Evolutionary conservation across 2,329 filamentous ascomycete species (phyloP).

Genomic region (Colletotrichum theobromicola): DNA sequence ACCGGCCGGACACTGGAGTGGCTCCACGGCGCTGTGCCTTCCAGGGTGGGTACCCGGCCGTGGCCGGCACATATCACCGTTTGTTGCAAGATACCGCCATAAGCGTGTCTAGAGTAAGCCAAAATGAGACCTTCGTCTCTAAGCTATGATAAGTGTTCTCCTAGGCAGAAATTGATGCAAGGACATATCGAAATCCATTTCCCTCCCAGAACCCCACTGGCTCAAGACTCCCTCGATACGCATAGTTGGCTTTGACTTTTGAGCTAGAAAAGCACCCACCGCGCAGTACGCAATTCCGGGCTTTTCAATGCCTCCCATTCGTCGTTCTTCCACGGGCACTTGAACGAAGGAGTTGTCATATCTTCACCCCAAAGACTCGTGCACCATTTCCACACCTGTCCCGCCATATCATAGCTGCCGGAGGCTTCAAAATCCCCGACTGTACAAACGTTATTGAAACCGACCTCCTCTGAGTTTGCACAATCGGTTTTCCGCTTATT

Average conservation of each 20-base stretch:
- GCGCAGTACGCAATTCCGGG: not conserved
- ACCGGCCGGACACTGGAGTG: not conserved
- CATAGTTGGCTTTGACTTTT: not conserved
- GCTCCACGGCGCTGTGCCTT: not conserved
- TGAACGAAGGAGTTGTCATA: not conserved
- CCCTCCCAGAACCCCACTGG: not conserved
- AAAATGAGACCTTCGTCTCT: not conserved
- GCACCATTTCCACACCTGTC: conserved; percentile 9
- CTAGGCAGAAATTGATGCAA: not conserved
- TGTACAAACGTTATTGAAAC: not conserved
- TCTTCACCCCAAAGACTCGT: conserved; percentile 8
- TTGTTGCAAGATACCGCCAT: not conserved
- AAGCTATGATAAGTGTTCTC: not conserved
- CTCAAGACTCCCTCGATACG: conserved; percentile 7
- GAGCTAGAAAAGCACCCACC: not conserved
- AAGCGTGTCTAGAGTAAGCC: accelerated
- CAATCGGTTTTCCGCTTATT: not conserved
- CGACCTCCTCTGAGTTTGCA: not conserved
- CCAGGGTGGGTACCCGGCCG: not conserved
- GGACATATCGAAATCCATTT: not conserved
- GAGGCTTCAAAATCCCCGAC: not conserved
- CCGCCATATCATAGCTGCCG: not conserved
- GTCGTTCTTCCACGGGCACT: not conserved
- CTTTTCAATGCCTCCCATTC: not conserved
- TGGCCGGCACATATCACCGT: not conserved